phyloP scores from a whole-genome alignment of 768 basidiomycete species.

The Psilocybe cubensis region DNA sequence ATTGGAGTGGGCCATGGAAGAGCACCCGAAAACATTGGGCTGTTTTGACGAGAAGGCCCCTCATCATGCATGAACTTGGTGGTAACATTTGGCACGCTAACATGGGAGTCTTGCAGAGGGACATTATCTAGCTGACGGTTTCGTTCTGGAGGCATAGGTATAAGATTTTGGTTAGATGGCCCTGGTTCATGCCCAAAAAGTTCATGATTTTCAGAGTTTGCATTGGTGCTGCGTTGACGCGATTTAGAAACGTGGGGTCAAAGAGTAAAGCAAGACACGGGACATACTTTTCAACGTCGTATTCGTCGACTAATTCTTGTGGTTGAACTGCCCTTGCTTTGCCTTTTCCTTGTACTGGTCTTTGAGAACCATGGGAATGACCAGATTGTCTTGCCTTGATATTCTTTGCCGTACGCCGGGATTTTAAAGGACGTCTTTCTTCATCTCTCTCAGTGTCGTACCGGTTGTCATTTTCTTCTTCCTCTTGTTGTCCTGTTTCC shows the following conservation, averaged over 20 bases:
- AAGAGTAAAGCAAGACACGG: no score
- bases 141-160: background rate
- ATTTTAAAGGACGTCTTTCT: background rate
- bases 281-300: background rate
- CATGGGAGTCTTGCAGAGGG: constrained; percentile 12
- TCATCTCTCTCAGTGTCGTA: background rate
- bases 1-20: background rate
- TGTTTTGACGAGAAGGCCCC: background rate
- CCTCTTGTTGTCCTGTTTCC: constrained; percentile 10
- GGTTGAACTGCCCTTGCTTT: background rate
- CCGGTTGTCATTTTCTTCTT: background rate
- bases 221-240: no score
- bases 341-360: background rate
- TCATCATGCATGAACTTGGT: background rate
- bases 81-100: background rate
- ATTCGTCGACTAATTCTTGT: background rate
- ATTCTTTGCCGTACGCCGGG: no score
- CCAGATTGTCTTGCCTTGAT: no score
- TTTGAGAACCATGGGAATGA: no score
- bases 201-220: no score
- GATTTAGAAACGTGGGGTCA: no score
- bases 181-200: constrained; percentile 12
- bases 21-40: background rate
- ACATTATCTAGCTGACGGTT: background rate
- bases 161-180: constrained; percentile 13